A percentile compares a stretch with the other conserved stretches of the same genome.
Conservation (phyloP, 768 basidiomycete genomes). For the Lactifluus echinatus region DNA sequence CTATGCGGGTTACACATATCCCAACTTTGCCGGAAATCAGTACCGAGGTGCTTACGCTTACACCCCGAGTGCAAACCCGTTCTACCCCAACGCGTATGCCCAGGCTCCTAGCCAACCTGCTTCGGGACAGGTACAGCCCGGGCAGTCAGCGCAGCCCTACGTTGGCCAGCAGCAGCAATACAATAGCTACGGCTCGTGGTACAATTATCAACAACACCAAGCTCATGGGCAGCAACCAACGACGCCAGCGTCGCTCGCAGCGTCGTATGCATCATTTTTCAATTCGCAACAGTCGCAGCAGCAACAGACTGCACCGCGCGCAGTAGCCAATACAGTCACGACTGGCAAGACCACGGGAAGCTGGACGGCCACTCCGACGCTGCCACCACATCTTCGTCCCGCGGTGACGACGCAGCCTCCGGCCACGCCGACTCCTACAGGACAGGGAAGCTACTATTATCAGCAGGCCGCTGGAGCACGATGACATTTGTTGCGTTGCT, state of each 20-base stretch:
- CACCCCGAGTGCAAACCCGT: conserved; percentile 29
- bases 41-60: conserved; percentile 35
- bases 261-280: conserved; percentile 38
- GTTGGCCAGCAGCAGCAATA: conserved; percentile 30
- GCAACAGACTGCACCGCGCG: conserved; percentile 27
- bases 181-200: conserved; percentile 37
- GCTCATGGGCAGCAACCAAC: conserved; percentile 34
- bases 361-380: conserved; percentile 28
- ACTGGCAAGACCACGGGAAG: conserved; percentile 22
- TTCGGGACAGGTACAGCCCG: conserved; percentile 17
- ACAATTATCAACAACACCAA: conserved; percentile 33
- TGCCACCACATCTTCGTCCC: conserved; percentile 36
- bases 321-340: conserved; percentile 49
- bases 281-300: conserved; percentile 25
- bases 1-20: conserved; percentile 25
- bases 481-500: not conserved
- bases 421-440: conserved; percentile 21
- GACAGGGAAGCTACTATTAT: conserved; percentile 22
- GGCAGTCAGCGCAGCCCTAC: conserved; percentile 34
- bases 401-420: conserved; percentile 17
- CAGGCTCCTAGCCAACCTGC: conserved; percentile 23
- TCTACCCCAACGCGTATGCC: conserved; percentile 27
- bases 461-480: conserved; percentile 21
- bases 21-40: conserved; percentile 24
- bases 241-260: conserved; percentile 24